Evolutionary conservation across 768 basidiomycete genomes (phyloP), one percentile per base, ranked within the genome.

Genomic region (Candolleomyces eurysporus): DNA sequence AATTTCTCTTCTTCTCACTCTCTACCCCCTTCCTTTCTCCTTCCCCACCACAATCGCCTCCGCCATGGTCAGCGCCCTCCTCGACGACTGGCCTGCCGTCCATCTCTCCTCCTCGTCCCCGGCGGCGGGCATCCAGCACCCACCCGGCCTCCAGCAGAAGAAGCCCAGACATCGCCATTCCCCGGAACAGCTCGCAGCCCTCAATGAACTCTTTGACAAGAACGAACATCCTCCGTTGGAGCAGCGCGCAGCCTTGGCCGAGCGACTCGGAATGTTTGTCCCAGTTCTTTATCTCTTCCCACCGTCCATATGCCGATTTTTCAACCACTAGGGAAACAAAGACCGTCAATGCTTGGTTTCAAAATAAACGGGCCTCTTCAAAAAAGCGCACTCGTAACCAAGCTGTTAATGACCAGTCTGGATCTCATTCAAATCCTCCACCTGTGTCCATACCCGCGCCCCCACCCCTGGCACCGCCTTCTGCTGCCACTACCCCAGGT

Each of bases 311-410:
- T 68, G 52, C 66, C 36, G 59, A 61, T 64, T 57, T 63, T 58
- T 42, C 58, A 64, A 57, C 57, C 70, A 30, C 61, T 26, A 92
- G 91, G 87, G 89, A 91, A 71, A 86, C 85, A 72, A 92, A 92
- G 81, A 90, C 89, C 2, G 90, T 92, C 70, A 89, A 90, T 71
- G 88, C 91, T 14, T 92, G 89, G 88, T 92, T 92, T 74, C 90
- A 92, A 76, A 92, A 92, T 71, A 92, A 91, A 79, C 82, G 91
- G 58, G 90, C 91, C 6, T 91, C 90, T 13, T 85, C 84, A 66
- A 92, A 91, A 82, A 92, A 92, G 74, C 82, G 77, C 72, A 82
- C 80, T 71, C 78, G 71, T 63, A 57, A 65, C 54, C 53, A 30
- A 45, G 45, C 36, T 36, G 36, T 45, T 21, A 65, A 69, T 62